These are phyloP conservation scores for Cucurbita pepo DNA, from an alignment of 306 rosid species.

Conservation along the genomic window DNA sequence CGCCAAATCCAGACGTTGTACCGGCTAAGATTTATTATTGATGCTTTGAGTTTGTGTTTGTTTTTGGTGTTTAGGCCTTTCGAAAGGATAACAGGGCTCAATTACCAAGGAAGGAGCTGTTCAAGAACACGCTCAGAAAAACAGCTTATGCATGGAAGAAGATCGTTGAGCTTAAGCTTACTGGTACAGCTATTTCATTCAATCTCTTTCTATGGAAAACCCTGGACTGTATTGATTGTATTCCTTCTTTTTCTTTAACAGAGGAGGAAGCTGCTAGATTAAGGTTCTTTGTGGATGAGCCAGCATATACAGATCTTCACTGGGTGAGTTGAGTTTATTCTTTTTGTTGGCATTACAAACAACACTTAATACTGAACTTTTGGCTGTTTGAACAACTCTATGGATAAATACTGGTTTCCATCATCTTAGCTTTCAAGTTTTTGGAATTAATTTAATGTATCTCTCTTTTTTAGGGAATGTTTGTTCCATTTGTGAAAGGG, in stretches of 20 bases:
- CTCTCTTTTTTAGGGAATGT: constrained; percentile 55
- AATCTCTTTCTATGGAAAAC: neutral
- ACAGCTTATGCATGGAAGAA: constrained; percentile 75
- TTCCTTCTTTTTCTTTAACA: constrained; percentile 10
- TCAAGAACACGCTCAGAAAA: constrained; percentile 72
- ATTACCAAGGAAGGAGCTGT: constrained; percentile 64
- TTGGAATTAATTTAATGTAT: neutral
- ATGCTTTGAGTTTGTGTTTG: neutral
- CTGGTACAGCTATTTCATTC: constrained; percentile 26
- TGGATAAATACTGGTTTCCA: neutral
- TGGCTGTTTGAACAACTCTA: neutral
- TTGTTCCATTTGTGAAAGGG: constrained; percentile 74
- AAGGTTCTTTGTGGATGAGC: constrained; percentile 61
- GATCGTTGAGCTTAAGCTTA: constrained; percentile 62
- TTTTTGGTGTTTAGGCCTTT: constrained; percentile 39
- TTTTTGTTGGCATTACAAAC: constrained; percentile 4
- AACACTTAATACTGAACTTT: neutral
- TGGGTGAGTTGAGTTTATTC: constrained; percentile 45
- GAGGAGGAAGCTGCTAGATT: constrained; percentile 70
- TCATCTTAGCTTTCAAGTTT: neutral
- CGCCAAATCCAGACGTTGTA: neutral
- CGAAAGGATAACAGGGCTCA: constrained; percentile 51
- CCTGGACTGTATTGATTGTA: neutral
- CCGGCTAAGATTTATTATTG: neutral
- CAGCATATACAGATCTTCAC: constrained; percentile 87